Conservation (phyloP, 2,329 filamentous ascomycete genomes). For the Colletotrichum sp. region DNA sequence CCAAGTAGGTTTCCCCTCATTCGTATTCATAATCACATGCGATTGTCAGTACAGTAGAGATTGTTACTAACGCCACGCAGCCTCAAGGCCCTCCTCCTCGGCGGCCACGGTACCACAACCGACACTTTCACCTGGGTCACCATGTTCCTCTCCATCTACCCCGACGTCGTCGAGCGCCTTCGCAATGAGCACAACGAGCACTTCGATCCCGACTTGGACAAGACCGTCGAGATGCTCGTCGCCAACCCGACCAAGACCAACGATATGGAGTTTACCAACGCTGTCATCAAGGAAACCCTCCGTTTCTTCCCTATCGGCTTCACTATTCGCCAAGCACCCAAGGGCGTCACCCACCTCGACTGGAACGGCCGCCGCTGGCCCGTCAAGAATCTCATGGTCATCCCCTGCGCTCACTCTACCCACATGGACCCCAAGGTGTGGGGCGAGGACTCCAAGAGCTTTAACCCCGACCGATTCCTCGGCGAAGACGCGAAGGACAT, state of each 20-base stretch:
- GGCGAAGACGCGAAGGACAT: constrained; percentile 3
- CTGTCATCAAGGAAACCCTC: constrained; percentile 59
- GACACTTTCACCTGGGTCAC: constrained; percentile 22
- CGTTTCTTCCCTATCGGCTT: constrained; percentile 55
- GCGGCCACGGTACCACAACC: constrained; percentile 29
- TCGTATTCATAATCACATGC: not conserved
- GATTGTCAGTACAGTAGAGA: not conserved
- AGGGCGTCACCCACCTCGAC: constrained; percentile 39
- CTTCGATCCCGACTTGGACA: constrained; percentile 31
- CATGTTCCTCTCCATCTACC: constrained; percentile 27
- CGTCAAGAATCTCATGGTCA: constrained; percentile 32
- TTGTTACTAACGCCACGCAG: constrained; percentile 11
- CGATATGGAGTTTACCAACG: constrained; percentile 53
- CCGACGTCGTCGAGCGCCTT: constrained; percentile 21
- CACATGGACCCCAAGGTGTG: constrained; percentile 39
- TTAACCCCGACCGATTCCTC: constrained; percentile 47
- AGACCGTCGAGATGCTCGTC: constrained; percentile 38
- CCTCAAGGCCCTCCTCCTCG: constrained; percentile 29
- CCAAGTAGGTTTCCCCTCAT: not conserved
- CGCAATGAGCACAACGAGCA: constrained; percentile 27
- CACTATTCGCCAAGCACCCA: constrained; percentile 38
- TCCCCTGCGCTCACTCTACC: constrained; percentile 25
- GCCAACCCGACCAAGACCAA: constrained; percentile 50
- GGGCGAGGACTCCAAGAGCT: constrained; percentile 35
- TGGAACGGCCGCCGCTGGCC: constrained; percentile 41